Base-by-base conservation (phyloP, 106 monocot genomes). In the Dendrobium chrysotoxum region DNA sequence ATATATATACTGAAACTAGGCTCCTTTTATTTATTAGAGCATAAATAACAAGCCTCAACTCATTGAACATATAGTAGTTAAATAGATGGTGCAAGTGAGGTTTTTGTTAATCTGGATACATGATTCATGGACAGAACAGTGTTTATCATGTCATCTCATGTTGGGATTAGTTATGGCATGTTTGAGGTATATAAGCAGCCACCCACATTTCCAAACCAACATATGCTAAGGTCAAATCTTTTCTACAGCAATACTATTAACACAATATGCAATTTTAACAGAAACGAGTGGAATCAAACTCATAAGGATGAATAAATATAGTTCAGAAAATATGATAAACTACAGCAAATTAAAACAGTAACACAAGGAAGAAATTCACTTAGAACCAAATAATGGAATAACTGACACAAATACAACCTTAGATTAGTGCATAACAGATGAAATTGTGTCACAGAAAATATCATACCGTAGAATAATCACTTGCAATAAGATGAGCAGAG, bases 401-500 rank as follows among this genome's bases (percentile, higher is more conserved):
- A 35, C 17, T n/a, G 38, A 26, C 64, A 65, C n/a, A 64, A 7
- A 35, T 35, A 31, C 25, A 71, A 35, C 40, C 42, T 21, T 74
- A 7, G 6, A 74, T n/a, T 41, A n/a, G 61, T 42, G n/a, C 16
- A 40, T 28, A 1, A 23, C 7, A 42, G 42, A 74, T 5, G 7
- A 74, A 42, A 41, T 11, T 74, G 70, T 11, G 13, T 74, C 26
- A 54, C 13, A 72, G 73, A 15, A 40, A 39, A 75, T 17, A 82
- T 40, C 38, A 81, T 88, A 99, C 98, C 78, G 98, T 99, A 53
- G 95, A 88, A 90, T 99, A 91, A 87, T 99, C 98, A 88, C 91
- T 95, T 17, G 98, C 98, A 82, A 99, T 88, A 78, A 99, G 91
- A 84, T 99, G 98, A 84, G 95, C 98, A 41, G 98, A 99, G 11